Evolutionary conservation across 805 yeast species (phyloP).

Genomic region (Metschnikowia cubensis): DNA sequence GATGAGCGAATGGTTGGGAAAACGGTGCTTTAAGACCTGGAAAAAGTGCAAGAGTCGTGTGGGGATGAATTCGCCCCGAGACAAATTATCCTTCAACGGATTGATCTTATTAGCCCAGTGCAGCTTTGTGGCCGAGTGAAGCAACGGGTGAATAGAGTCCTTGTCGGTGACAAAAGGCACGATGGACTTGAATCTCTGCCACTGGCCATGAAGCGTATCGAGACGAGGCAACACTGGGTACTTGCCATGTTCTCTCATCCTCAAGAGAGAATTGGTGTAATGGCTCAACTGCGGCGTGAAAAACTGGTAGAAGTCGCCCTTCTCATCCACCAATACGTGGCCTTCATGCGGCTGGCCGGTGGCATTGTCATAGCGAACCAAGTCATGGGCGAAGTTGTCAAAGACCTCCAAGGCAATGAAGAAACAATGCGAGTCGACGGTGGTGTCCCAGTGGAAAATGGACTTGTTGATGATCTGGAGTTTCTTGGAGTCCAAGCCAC

Average conservation of each 20-base stretch:
- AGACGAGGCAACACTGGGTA: constrained; percentile 32
- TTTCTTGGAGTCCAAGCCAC: constrained; percentile 50
- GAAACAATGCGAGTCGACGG: constrained; percentile 63
- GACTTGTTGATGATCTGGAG: constrained; percentile 69
- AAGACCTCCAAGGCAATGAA: constrained; percentile 79
- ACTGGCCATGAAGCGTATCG: constrained; percentile 19
- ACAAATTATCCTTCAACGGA: constrained; percentile 64
- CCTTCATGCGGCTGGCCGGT: constrained; percentile 74
- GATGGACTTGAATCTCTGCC: constrained; percentile 24
- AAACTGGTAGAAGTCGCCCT: constrained; percentile 73
- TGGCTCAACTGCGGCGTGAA: constrained; percentile 59
- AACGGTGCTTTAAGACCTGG: constrained; percentile 54
- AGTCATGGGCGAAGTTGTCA: constrained; percentile 81
- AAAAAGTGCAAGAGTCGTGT: constrained; percentile 65
- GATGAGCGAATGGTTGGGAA: constrained; percentile 74
- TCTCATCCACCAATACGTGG: constrained; percentile 64
- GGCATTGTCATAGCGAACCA: constrained; percentile 65
- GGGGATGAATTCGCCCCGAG: constrained; percentile 80
- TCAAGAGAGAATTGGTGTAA: constrained; percentile 53
- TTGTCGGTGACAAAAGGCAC: constrained; percentile 28
- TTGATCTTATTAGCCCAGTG: constrained; percentile 46
- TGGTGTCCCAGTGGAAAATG: constrained; percentile 66
- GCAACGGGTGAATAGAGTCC: constrained; percentile 54
- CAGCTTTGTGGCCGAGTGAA: constrained; percentile 44
- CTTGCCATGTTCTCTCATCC: constrained; percentile 48